phyloP scores from a whole-genome alignment of 208 protist genomes.

The Acanthamoeba castellanii region DNA sequence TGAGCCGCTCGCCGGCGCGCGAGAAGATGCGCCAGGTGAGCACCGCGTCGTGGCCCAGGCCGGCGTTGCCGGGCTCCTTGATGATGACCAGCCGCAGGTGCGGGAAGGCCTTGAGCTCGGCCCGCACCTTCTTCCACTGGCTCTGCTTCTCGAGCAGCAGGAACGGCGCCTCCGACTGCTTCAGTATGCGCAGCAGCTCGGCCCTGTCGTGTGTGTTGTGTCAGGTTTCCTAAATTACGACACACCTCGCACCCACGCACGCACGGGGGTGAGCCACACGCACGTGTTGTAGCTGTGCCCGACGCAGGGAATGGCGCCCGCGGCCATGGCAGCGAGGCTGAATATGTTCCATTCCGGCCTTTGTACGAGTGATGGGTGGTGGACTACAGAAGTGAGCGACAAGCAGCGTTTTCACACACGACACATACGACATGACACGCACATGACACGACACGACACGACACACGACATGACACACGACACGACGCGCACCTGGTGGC shows the following conservation, averaged over 20 bases:
- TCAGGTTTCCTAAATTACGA: background rate
- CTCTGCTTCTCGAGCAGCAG: conserved; percentile 66
- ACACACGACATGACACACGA: no score
- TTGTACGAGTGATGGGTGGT: background rate
- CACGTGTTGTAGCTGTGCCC: conserved; percentile 40
- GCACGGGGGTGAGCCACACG: background rate
- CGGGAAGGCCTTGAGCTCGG: conserved; percentile 13
- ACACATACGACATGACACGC: no score
- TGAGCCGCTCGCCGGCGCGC: background rate
- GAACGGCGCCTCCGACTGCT: conserved; percentile 8
- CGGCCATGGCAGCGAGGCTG: conserved; percentile 17
- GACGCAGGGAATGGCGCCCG: conserved; percentile 11
- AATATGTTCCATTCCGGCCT: conserved; percentile 57
- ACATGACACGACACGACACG: no score
- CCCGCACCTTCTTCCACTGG: conserved; percentile 42
- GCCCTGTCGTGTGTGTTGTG: background rate
- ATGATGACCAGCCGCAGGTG: conserved; percentile 33
- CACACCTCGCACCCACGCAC: no score
- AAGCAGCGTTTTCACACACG: no score
- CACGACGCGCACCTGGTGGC: background rate
- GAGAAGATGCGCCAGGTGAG: conserved; percentile 8
- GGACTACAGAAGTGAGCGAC: no score
- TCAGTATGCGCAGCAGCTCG: conserved; percentile 36
- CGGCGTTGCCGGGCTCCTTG: conserved; percentile 7
- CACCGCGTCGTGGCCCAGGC: background rate